phyloP scores from a whole-genome alignment of 257 asterid species.

The Galeopsis tetrahit region DNA sequence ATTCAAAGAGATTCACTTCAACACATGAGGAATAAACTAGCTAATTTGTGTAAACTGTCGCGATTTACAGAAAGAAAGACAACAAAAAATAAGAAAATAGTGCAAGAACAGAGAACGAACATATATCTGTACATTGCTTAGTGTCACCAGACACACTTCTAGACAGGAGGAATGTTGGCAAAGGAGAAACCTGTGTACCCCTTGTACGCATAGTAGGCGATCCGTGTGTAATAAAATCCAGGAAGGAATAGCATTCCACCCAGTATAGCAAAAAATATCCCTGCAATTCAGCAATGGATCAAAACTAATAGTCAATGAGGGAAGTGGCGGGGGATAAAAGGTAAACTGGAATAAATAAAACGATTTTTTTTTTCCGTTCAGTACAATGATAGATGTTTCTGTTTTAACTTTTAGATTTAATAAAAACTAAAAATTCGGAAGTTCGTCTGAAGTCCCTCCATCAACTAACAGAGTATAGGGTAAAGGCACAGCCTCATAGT shows the following conservation, averaged over 20 bases:
- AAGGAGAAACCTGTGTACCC: constrained; percentile 97
- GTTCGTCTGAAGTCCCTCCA: neutral
- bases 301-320: constrained; percentile 17
- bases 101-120: constrained; percentile 29
- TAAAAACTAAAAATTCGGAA: neutral
- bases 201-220: constrained; percentile 96
- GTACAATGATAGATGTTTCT: neutral
- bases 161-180: constrained; percentile 86
- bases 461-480: constrained; percentile 11
- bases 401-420: neutral
- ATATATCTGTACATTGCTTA: constrained; percentile 60
- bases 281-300: constrained; percentile 45
- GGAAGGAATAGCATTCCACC: constrained; percentile 91
- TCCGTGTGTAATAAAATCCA: constrained; percentile 90
- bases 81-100: constrained; percentile 26
- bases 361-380: too few relatives aligned
- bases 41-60: constrained; percentile 29
- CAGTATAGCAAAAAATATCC: constrained; percentile 78
- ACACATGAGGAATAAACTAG: constrained; percentile 27
- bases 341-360: neutral
- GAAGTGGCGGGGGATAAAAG: neutral
- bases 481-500: neutral
- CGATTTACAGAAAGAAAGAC: constrained; percentile 39
- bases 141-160: constrained; percentile 39
- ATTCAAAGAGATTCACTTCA: constrained; percentile 18